Evolutionary conservation across 2,329 filamentous ascomycete genomes (phyloP).

Genomic region (Aspergillus fructus): DNA sequence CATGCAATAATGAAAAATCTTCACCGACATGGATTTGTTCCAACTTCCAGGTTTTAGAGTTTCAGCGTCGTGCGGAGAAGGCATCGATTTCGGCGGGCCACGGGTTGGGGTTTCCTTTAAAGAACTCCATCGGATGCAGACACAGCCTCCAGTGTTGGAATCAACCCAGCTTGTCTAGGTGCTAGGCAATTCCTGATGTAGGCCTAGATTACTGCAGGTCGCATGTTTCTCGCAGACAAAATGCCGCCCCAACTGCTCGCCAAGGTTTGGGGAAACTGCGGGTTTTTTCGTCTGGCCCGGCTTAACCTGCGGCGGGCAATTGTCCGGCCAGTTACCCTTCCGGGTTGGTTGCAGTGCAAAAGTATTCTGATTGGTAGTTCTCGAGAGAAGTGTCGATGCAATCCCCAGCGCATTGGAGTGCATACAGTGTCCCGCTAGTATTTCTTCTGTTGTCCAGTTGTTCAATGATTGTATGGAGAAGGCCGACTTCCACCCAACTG

Average conservation of each 20-base stretch:
- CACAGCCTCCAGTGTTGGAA: not conserved
- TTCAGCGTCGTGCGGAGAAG: conserved; percentile 6
- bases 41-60: not conserved
- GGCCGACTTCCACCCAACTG: not conserved
- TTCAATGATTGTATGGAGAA: not conserved
- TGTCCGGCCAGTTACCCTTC: conserved; percentile 12
- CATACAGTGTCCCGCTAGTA: not conserved
- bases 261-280: conserved; percentile 1
- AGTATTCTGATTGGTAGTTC: conserved; percentile 18
- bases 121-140: not conserved
- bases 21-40: conserved; percentile 3
- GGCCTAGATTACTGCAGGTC: conserved; percentile 3
- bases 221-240: not conserved
- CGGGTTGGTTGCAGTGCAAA: conserved; percentile 15
- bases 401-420: not conserved
- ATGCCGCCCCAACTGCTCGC: not conserved
- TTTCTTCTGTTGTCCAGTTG: not conserved
- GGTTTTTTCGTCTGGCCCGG: conserved; percentile 4
- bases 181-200: not conserved
- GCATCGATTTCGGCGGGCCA: conserved; percentile 1
- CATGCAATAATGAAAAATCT: not conserved
- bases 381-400: not conserved
- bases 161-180: not conserved
- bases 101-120: not conserved
- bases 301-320: not conserved